Evolutionary conservation across 495 filamentous ascomycete species (phyloP).

Genomic region (Cercophora samala): DNA sequence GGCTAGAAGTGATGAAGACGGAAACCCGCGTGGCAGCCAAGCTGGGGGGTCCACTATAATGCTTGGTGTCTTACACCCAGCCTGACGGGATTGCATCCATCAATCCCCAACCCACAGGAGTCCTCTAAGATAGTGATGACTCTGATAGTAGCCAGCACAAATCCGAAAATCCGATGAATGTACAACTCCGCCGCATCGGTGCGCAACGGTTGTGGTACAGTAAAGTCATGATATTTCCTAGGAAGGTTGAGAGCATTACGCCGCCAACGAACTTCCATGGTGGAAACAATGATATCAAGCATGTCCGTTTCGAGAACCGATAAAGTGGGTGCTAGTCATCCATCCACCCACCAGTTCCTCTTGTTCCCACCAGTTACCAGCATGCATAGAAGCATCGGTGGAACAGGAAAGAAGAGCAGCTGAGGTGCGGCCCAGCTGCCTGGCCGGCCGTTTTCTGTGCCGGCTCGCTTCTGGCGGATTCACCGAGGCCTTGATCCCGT

Average conservation of each 20-base stretch:
- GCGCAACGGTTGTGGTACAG: not conserved
- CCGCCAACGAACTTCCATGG: not conserved
- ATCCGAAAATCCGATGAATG: not conserved
- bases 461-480: not conserved
- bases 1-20: not conserved
- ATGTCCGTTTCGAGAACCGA: no score
- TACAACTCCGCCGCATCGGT: not conserved
- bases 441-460: not conserved
- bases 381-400: not conserved
- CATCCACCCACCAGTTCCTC: no score
- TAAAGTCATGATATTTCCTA: not conserved
- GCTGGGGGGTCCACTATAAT: not conserved
- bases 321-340: no score
- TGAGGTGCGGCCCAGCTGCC: not conserved
- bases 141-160: not conserved
- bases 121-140: not conserved
- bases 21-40: not conserved
- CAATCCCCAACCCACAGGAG: not conserved
- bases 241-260: not conserved
- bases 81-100: not conserved
- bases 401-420: not conserved
- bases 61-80: not conserved
- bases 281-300: no score
- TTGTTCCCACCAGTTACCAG: not conserved
- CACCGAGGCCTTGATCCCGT: not conserved